phyloP scores from a whole-genome alignment of 2,329 filamentous ascomycete species.

The Diplodia sapinea region DNA sequence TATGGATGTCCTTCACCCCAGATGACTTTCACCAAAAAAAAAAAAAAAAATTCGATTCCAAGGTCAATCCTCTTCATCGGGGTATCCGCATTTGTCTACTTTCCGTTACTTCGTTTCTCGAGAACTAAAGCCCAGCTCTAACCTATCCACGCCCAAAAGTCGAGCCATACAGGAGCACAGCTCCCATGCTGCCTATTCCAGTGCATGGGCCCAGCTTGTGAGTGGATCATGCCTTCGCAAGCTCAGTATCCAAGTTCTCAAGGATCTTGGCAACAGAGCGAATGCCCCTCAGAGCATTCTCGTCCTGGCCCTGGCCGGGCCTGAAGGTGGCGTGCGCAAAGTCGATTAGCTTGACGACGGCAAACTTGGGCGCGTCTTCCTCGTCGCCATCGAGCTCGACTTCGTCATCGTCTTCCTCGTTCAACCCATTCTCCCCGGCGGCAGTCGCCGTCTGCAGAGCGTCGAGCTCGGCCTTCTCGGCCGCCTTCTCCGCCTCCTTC shows the following conservation, averaged over 20 bases:
- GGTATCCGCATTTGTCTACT: slow-evolving; percentile 15
- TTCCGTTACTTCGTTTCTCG: not conserved
- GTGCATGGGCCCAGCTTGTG: not conserved
- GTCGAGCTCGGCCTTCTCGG: slow-evolving; percentile 33
- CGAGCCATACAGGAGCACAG: not conserved
- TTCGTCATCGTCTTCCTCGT: slow-evolving; percentile 55
- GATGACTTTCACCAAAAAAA: not conserved
- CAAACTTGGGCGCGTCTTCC: slow-evolving; percentile 69
- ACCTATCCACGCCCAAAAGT: not conserved
- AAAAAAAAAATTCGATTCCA: not conserved
- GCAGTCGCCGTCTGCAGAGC: slow-evolving; percentile 49
- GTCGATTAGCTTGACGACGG: slow-evolving; percentile 87
- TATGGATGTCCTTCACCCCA: too few species aligned
- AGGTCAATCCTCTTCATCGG: slow-evolving; percentile 2
- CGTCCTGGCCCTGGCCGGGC: slow-evolving; percentile 80
- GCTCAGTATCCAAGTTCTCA: slow-evolving; percentile 59
- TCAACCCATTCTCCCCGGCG: slow-evolving; percentile 36
- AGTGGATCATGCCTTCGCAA: slow-evolving; percentile 35
- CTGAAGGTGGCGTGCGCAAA: slow-evolving; percentile 92
- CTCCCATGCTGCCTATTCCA: not conserved
- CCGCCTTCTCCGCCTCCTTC: slow-evolving; percentile 34
- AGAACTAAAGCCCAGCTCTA: slow-evolving; percentile 9
- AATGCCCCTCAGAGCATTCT: slow-evolving; percentile 79
- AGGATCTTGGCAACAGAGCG: slow-evolving; percentile 74
- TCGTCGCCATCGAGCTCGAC: slow-evolving; percentile 55